Percentiles rank a stretch among this genome's conserved stretches.
Evolutionary conservation across 2,329 filamentous ascomycete species (phyloP).

Genomic region (Botrytis hyacinthi): DNA sequence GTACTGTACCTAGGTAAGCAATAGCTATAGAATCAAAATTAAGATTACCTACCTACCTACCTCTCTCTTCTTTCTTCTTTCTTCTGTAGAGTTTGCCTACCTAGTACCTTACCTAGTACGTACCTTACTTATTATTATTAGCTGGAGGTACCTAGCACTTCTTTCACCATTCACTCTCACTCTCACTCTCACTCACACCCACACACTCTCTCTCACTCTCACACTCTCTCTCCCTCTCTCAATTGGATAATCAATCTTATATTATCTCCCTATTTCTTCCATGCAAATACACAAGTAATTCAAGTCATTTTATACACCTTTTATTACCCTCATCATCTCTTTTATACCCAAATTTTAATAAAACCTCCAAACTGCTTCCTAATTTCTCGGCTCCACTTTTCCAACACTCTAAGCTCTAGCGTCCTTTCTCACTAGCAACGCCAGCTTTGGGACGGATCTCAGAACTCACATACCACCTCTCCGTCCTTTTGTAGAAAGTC

Average conservation of each 20-base stretch:
- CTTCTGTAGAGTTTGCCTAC: not conserved
- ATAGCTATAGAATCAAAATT: not conserved
- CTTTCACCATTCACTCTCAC: not conserved
- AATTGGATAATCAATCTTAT: not conserved
- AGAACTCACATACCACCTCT: not conserved
- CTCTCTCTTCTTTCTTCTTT: not conserved
- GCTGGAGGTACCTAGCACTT: not conserved
- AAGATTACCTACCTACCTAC: not conserved
- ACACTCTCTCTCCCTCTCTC: not conserved
- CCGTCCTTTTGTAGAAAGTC: not conserved
- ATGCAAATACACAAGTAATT: not conserved
- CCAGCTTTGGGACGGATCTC: slow-evolving; percentile 6
- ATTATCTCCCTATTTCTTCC: not conserved
- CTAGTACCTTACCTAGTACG: not conserved
- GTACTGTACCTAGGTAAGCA: not conserved
- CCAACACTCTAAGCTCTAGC: slow-evolving; percentile 1
- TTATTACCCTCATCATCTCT: not conserved
- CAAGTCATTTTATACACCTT: not conserved
- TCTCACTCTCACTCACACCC: no score
- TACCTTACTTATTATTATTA: no score
- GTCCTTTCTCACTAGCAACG: slow-evolving; percentile 3
- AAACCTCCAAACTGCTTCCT: not conserved
- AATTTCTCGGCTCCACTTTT: slow-evolving; percentile 10
- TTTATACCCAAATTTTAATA: not conserved
- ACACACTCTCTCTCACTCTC: no score